Percentiles rank a stretch among this genome's conserved stretches.
These are phyloP conservation scores for Lentinula detonsa DNA, from an alignment of 768 basidiomycete genomes.

Conservation along the genomic window DNA sequence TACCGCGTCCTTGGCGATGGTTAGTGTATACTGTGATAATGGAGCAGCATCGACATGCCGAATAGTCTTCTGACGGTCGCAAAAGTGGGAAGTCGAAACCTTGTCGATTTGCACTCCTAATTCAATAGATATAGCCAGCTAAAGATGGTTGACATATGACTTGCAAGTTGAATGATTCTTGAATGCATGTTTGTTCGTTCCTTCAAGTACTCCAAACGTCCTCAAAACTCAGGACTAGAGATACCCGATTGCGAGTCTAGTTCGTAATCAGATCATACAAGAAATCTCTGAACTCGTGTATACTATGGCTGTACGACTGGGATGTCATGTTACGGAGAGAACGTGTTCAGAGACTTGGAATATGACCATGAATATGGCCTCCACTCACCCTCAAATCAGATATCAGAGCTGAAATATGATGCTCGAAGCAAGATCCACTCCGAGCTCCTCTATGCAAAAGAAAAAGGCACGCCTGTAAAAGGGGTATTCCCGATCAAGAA, in stretches of 20 bases:
- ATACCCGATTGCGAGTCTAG: background rate
- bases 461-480: conserved; percentile 27
- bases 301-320: background rate
- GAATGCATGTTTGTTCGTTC: background rate
- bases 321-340: too few relatives aligned
- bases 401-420: conserved; percentile 25
- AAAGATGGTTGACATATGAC: background rate
- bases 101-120: background rate
- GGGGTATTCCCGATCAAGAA: conserved; percentile 21
- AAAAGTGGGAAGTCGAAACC: background rate
- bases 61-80: background rate
- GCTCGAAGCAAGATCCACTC: conserved; percentile 33
- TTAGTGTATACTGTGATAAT: background rate
- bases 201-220: background rate
- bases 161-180: background rate
- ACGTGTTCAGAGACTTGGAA: too few relatives aligned
- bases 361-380: background rate
- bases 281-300: background rate
- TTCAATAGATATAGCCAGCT: background rate
- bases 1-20: background rate
- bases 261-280: background rate
- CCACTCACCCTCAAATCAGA: background rate
- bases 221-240: background rate
- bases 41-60: background rate
- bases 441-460: conserved; percentile 38